Percentiles rank a stretch among this genome's conserved stretches.
phyloP scores from a whole-genome alignment of 371 early-diverging fungal genomes.

The Haplosporangium sp. region DNA sequence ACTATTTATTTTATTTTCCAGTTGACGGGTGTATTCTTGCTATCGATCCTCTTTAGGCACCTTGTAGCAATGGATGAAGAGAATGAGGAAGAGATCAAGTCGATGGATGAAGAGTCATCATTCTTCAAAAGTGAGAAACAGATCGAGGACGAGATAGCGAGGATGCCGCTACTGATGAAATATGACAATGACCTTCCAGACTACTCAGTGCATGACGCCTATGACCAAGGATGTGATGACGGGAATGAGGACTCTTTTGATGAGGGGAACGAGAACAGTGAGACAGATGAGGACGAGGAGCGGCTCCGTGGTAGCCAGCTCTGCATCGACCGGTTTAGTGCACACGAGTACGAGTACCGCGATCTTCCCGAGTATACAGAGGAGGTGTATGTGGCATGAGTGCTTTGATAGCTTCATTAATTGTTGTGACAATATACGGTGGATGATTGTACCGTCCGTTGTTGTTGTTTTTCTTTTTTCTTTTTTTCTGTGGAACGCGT shows the following conservation, averaged over 20 bases:
- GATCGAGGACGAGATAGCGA: slow-evolving; percentile 32
- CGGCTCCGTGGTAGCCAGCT: not conserved
- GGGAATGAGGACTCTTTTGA: slow-evolving; percentile 1
- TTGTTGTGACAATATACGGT: too few relatives aligned
- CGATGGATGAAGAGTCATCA: slow-evolving; percentile 20
- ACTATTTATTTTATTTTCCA: not conserved
- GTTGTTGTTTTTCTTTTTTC: not conserved
- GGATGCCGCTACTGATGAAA: slow-evolving; percentile 22
- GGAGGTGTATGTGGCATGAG: slow-evolving; percentile 24
- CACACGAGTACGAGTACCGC: slow-evolving; percentile 4
- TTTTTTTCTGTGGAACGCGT: not conserved
- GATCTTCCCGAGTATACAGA: slow-evolving; percentile 27
- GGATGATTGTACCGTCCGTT: too few relatives aligned
- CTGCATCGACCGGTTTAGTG: not conserved
- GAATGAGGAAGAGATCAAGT: slow-evolving; percentile 9
- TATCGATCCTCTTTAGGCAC: slow-evolving; percentile 39
- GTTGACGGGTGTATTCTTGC: slow-evolving; percentile 36
- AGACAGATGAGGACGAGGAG: slow-evolving; percentile 8
- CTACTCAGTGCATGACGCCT: slow-evolving; percentile 10
- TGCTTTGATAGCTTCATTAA: not conserved
- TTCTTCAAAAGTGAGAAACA: slow-evolving; percentile 45
- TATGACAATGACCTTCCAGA: slow-evolving; percentile 21
- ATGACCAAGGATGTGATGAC: not conserved
- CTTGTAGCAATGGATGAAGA: slow-evolving; percentile 16
- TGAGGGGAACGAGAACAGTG: slow-evolving; percentile 12